These are phyloP conservation scores for Colletotrichum salicis DNA, from an alignment of 2,329 filamentous ascomycete species.

Conservation along the genomic window DNA sequence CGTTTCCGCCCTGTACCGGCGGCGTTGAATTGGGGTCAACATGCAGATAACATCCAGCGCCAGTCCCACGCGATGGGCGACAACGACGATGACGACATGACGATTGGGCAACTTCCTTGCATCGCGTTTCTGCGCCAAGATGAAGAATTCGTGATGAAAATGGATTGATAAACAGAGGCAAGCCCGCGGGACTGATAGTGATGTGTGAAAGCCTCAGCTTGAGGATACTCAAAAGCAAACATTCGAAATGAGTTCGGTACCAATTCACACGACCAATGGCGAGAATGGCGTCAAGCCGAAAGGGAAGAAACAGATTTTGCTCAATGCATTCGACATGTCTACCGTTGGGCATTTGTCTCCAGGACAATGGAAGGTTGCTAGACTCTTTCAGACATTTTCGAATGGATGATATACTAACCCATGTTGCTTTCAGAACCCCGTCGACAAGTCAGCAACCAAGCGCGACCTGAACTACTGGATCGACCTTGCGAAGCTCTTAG, in stretches of 20 bases:
- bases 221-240: not conserved
- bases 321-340: conserved; percentile 71
- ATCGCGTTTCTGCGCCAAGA: conserved; percentile 1
- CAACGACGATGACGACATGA: conserved; percentile 33
- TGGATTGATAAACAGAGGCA: not conserved
- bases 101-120: not conserved
- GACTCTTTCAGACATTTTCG: too few relatives aligned
- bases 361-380: conserved; percentile 72
- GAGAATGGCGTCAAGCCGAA: not conserved
- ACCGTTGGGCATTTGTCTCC: conserved; percentile 72
- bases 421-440: conserved; percentile 60
- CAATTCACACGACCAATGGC: conserved; percentile 11
- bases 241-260: conserved; percentile 19
- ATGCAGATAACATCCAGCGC: conserved; percentile 25
- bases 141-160: not conserved
- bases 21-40: conserved; percentile 17
- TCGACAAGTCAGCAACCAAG: conserved; percentile 70
- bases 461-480: conserved; percentile 71
- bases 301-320: conserved; percentile 53
- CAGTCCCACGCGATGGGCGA: conserved; percentile 25
- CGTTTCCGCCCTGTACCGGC: conserved; percentile 19
- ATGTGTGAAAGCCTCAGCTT: not conserved
- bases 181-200: not conserved
- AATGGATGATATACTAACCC: not conserved
- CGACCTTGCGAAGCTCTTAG: conserved; percentile 70